phyloP scores from a whole-genome alignment of 192 early-diverging fungal genomes.

The Entomortierella beljakovae region DNA sequence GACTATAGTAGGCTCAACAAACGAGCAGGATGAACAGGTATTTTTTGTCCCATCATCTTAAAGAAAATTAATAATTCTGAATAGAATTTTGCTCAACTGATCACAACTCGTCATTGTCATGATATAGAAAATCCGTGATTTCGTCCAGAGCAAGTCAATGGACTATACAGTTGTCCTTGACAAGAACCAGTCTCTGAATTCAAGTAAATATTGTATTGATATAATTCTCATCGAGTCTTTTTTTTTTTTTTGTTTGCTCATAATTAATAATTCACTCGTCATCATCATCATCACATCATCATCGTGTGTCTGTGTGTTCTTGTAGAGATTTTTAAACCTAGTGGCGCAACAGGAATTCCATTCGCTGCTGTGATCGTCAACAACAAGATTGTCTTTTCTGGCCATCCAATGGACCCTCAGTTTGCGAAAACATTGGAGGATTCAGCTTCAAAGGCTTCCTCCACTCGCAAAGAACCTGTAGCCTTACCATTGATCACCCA shows the following conservation, averaged over 20 bases:
- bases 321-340: constrained; percentile 56
- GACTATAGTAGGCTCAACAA: constrained; percentile 62
- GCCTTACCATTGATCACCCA: constrained; percentile 61
- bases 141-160: constrained; percentile 61
- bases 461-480: constrained; percentile 39
- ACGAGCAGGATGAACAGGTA: constrained; percentile 61
- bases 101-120: not conserved
- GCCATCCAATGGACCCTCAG: constrained; percentile 63
- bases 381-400: constrained; percentile 61
- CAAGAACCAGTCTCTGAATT: constrained; percentile 33
- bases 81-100: too few species aligned
- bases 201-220: constrained; percentile 7
- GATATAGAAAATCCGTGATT: constrained; percentile 58
- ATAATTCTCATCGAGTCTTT: not conserved
- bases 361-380: constrained; percentile 60
- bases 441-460: constrained; percentile 36
- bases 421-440: constrained; percentile 45
- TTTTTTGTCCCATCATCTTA: not conserved
- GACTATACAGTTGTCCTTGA: constrained; percentile 69
- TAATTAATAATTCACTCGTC: not conserved
- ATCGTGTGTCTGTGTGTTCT: not conserved
- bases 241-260: not conserved
- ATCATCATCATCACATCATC: not conserved
- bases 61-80: not conserved
- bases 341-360: constrained; percentile 64